Evolutionary conservation across 225 moss, liverwort and hornwort species (phyloP).

Genomic region (Marchantia paleacea): DNA sequence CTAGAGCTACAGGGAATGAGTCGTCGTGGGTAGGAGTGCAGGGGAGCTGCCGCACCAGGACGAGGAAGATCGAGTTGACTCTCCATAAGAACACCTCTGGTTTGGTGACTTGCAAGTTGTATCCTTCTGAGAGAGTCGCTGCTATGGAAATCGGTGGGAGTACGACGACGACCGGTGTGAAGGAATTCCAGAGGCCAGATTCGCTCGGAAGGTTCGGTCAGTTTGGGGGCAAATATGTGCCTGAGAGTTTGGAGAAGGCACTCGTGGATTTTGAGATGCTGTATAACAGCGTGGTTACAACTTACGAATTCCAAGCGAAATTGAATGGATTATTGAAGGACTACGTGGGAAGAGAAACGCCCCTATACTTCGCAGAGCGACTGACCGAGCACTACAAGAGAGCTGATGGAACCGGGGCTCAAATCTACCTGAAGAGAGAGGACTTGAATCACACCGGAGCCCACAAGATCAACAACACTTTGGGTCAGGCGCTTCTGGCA

Average conservation of each 20-base stretch:
- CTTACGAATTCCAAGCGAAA: constrained; percentile 43
- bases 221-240: constrained; percentile 73
- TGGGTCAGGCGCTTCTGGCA: constrained; percentile 66
- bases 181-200: constrained; percentile 60
- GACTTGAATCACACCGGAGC: constrained; percentile 80
- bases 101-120: not conserved
- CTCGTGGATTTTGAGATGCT: constrained; percentile 54
- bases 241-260: constrained; percentile 63
- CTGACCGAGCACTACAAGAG: constrained; percentile 58
- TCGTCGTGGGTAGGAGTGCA: not conserved
- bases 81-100: not conserved
- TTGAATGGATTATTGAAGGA: constrained; percentile 59
- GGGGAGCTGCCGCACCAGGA: not conserved
- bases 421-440: constrained; percentile 78
- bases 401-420: constrained; percentile 53
- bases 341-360: constrained; percentile 72
- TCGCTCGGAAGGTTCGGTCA: constrained; percentile 64
- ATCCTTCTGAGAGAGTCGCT: not conserved
- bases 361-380: constrained; percentile 74
- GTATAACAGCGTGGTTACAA: constrained; percentile 50
- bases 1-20: not conserved
- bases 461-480: constrained; percentile 76
- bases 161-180: not conserved
- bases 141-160: too few relatives aligned
- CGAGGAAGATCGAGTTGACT: not conserved